Base-by-base conservation (phyloP, 805 yeast genomes). In the Yarrowia sp. region DNA sequence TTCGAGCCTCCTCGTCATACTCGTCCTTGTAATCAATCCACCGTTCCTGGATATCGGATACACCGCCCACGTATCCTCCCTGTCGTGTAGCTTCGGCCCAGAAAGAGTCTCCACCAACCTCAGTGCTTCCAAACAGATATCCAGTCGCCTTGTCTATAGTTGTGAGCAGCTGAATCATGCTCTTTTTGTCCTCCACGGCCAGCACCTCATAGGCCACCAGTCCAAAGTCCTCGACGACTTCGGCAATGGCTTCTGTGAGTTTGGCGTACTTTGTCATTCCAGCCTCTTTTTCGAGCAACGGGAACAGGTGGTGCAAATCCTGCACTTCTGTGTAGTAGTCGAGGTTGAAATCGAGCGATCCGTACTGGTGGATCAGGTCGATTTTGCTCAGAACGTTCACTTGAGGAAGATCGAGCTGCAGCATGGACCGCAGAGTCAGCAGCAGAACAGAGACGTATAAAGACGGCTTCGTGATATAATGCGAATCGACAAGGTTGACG, bases 31-130 rank as follows among this genome's bases (percentile, higher is more conserved):
- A 83, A 68, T 91, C 97, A 12, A 95, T 85, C 99, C 99, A 95
- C 69, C 99, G 82, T 71, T 95, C 99, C 72, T 95, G 99, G 5
- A 92, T 85, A 75, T 93, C 97, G 8, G 86, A 79, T 15, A 84
- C 85, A 56, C 80, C 78, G 5, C 81, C 81, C 13, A 77, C 70
- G 50, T 76, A 78, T 68, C 12, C 90, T 87, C 46, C 93, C 88
- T 74, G 90, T 71, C 98, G 83, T 0, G 94, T 85, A 0, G 97
- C 97, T 72, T 94, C 97, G n/a, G 92, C 90, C 99, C 99, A 95
- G 1, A 95, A 87, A 0, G 94, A 86, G 75, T 95, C 99, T n/a
- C 98, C 99, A 1, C 98, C 97, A 9, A 94, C 83, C 72, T 95
- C 99, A 38, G 92, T 90, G 0, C 93, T 82, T 0, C 99, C 99